A percentile compares a stretch with the other conserved stretches of the same genome.
phyloP scores from a whole-genome alignment of 257 asterid genomes.

The Ajuga chamaepitys region DNA sequence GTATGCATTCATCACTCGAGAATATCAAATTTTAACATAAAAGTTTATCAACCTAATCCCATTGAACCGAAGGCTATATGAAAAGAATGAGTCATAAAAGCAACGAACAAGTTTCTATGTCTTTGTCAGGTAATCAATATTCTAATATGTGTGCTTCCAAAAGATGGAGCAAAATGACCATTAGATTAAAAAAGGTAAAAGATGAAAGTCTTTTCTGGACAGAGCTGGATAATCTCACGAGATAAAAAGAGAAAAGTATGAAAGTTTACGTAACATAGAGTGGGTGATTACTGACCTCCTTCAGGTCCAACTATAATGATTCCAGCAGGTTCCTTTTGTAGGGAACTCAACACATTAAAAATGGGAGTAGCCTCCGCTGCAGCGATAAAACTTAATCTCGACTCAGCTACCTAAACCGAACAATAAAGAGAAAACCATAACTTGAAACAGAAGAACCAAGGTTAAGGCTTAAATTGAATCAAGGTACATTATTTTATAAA shows the following conservation, averaged over 20 bases:
- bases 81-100: no score
- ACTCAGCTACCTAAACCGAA: conserved; percentile 46
- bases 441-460: background rate
- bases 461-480: background rate
- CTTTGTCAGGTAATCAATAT: no score
- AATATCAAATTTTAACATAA: no score
- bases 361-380: conserved; percentile 77
- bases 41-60: no score
- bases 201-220: no score
- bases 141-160: background rate
- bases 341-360: conserved; percentile 41
- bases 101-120: no score
- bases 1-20: no score
- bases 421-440: conserved; percentile 4
- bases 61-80: no score
- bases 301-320: conserved; percentile 88
- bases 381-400: conserved; percentile 71
- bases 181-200: no score
- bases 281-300: conserved; percentile 65
- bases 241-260: background rate
- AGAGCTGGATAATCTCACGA: background rate
- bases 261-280: background rate
- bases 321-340: conserved; percentile 45
- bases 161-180: background rate
- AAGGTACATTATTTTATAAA: background rate